Percentiles rank a stretch among this genome's conserved stretches.
Conservation (phyloP, 345 rosid genomes). For the Angophora floribunda region DNA sequence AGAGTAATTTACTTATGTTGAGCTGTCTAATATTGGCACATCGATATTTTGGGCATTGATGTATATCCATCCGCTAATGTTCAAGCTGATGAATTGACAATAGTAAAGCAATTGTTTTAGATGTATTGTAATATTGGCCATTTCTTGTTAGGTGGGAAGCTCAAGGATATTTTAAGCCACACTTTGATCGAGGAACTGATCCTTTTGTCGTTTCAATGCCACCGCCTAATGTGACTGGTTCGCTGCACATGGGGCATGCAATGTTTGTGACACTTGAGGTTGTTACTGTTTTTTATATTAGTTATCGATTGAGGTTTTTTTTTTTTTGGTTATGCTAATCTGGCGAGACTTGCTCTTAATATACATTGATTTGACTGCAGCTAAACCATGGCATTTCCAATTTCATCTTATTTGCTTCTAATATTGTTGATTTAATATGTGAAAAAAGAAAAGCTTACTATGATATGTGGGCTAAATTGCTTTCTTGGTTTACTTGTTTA, state of each 20-base stretch:
- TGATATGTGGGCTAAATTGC: not conserved
- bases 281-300: not conserved
- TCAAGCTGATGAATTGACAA: not conserved
- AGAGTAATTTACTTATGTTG: not conserved
- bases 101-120: not conserved
- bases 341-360: not conserved
- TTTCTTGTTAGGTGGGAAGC: conserved; percentile 80
- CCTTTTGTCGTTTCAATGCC: conserved; percentile 97
- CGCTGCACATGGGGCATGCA: conserved; percentile 98
- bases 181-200: conserved; percentile 45
- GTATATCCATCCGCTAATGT: not conserved
- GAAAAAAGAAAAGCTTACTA: not conserved
- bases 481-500: conserved; percentile 14
- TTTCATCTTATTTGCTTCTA: not conserved
- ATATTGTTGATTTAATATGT: not conserved
- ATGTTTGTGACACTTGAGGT: conserved; percentile 99
- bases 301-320: not conserved
- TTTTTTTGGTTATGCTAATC: not conserved
- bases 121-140: not conserved
- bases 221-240: conserved; percentile 97
- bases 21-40: not conserved
- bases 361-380: not conserved
- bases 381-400: not conserved
- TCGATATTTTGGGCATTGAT: not conserved
- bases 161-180: conserved; percentile 88